These are phyloP conservation scores for Noccaea caerulescens DNA, from an alignment of 345 rosid species.

Conservation along the genomic window DNA sequence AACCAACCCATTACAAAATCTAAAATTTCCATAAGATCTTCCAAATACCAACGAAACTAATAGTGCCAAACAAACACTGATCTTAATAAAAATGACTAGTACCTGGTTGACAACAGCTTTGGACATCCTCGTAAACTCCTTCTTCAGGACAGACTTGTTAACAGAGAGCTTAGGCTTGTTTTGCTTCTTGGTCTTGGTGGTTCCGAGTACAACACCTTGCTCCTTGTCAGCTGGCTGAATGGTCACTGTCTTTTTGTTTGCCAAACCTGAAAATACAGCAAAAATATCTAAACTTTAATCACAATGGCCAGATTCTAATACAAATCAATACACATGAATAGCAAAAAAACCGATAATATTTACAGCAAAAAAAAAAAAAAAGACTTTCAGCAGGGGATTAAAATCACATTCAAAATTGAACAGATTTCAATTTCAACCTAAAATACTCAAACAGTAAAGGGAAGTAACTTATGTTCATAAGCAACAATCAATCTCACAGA, in stretches of 20 bases:
- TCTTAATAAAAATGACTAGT: neutral
- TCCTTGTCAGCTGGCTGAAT: constrained; percentile 63
- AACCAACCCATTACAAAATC: neutral
- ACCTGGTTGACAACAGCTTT: constrained; percentile 78
- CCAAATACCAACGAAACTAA: neutral
- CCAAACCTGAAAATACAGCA: constrained; percentile 53
- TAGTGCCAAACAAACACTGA: neutral
- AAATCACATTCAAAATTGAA: neutral
- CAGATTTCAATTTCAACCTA: neutral
- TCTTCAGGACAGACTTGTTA: constrained; percentile 70
- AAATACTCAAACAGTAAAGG: neutral
- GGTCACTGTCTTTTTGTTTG: constrained; percentile 59
- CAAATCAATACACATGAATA: neutral
- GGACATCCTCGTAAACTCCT: constrained; percentile 72
- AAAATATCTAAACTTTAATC: neutral
- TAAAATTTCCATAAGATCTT: neutral
- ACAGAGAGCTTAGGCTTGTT: constrained; percentile 63
- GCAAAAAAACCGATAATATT: neutral
- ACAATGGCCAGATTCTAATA: neutral
- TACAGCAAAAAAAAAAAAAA: neutral
- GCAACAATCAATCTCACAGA: neutral
- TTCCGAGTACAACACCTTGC: constrained; percentile 55
- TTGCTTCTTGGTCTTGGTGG: constrained; percentile 72
- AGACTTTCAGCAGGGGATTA: neutral
- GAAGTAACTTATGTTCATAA: neutral